Base-by-base conservation (phyloP, 106 monocot species). In the Amphibolis antarctica region DNA sequence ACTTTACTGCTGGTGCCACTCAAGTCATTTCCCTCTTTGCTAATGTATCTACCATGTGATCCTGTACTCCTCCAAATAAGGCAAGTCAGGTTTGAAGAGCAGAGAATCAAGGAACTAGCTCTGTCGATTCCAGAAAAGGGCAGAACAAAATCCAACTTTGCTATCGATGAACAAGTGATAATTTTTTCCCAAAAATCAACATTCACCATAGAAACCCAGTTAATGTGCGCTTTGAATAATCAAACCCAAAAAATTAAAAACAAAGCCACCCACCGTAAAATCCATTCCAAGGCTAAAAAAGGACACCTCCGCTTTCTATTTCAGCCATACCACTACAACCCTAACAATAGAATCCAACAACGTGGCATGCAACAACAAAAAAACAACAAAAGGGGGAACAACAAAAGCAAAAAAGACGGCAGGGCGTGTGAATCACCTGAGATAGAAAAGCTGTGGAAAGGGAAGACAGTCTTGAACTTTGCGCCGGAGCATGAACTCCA, bases 1-100 rank as follows among this genome's bases (percentile, higher is more conserved):
- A 66, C 58, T 42, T 48, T 46, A 45, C 65, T 66, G 59, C 73
- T 74, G 44, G 5, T 5, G 7, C 28, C 63, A 42, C 65, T 58
- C 28, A 14, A 11, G 24, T 46, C 72, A 12, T 25, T 49, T 28
- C 30, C 58, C 46, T 66, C 66, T 51, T 54, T 74, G 53, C 22
- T 46, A 13, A 18, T 46, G 44, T 20, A 15, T 27, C n/a, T 64
- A 9, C 55, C 46, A 58, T 74, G 66, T 20, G 42, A 10, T 21
- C 60, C 60, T 61, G 43, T 42, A 21, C 13, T 42, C n/a, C 15
- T 9, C 60, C 60, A 61, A 22, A 42, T 20, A 36, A 61, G 14
- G 11, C 10, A 26, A 55, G 25, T 22, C 21, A 24, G 24, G 13
- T 11, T 55, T 26, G 25, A 4, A n/a, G 17, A 26, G 15, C 29